Percentiles rank a stretch among this genome's conserved stretches.
Evolutionary conservation across 2,329 filamentous ascomycete genomes (phyloP).

Genomic region (Bipolaris gigantea): DNA sequence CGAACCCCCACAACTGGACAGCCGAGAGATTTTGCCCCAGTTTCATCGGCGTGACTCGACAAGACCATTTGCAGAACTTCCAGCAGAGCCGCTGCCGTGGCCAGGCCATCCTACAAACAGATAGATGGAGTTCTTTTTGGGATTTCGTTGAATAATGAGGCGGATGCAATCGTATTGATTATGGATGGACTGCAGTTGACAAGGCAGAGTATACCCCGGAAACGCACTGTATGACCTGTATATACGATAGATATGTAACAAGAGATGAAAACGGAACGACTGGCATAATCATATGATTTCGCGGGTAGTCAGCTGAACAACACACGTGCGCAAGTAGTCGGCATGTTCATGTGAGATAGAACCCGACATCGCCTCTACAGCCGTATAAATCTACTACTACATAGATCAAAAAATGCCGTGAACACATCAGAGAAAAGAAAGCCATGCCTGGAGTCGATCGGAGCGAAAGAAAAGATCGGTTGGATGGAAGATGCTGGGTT

Average conservation of each 20-base stretch:
- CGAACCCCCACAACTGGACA: constrained; percentile 10
- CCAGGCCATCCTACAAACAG: neutral
- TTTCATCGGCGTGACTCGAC: neutral
- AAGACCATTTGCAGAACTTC: constrained; percentile 9
- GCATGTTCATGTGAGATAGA: too few species aligned
- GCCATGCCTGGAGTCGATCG: neutral
- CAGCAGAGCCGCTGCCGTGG: constrained; percentile 10
- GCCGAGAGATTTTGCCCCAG: constrained; percentile 6
- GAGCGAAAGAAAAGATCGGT: neutral
- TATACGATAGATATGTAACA: neutral
- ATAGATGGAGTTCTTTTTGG: neutral
- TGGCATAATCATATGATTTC: neutral
- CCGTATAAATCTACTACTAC: too few species aligned
- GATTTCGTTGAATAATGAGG: too few species aligned
- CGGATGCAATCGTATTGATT: neutral
- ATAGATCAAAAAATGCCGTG: too few species aligned
- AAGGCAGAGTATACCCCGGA: neutral
- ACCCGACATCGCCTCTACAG: too few species aligned
- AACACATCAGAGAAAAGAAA: neutral
- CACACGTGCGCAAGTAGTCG: neutral
- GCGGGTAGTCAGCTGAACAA: neutral
- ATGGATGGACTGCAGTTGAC: neutral
- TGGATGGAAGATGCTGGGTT: neutral
- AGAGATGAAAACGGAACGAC: too few species aligned
- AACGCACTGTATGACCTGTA: neutral